phyloP scores from a whole-genome alignment of 306 rosid genomes.

The Chamaecrista fasciculata region DNA sequence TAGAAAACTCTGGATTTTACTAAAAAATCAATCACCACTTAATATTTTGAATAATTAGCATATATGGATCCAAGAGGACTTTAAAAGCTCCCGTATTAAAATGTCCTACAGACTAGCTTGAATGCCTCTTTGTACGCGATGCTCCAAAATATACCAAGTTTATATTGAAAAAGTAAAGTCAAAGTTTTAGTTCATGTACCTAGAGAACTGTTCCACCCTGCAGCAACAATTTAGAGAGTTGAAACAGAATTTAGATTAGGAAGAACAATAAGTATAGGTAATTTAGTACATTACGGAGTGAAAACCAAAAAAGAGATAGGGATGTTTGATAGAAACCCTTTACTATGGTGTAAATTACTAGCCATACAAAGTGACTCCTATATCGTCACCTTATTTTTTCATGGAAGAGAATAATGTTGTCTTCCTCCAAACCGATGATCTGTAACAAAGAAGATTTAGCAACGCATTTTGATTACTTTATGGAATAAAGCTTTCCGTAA shows the following conservation, averaged over 20 bases:
- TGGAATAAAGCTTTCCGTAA: not conserved
- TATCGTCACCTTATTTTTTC: constrained; percentile 86
- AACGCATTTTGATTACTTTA: constrained; percentile 20
- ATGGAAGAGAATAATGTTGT: constrained; percentile 71
- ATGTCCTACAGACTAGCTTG: not conserved
- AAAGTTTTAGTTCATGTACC: constrained; percentile 47
- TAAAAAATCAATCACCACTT: too few species aligned
- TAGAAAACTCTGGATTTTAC: not conserved
- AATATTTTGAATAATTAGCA: too few species aligned
- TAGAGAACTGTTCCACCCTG: constrained; percentile 94
- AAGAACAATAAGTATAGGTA: constrained; percentile 23
- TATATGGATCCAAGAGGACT: too few species aligned
- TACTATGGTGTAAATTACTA: constrained; percentile 18
- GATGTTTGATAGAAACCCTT: constrained; percentile 26
- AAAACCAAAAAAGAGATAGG: constrained; percentile 3
- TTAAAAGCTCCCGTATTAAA: constrained; percentile 3
- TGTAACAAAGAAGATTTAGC: constrained; percentile 35
- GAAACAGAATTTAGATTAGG: constrained; percentile 28
- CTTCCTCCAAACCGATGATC: constrained; percentile 83
- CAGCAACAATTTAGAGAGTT: constrained; percentile 37
- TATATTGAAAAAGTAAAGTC: constrained; percentile 19
- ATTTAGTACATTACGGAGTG: constrained; percentile 21
- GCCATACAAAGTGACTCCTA: constrained; percentile 5
- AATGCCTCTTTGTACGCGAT: not conserved
- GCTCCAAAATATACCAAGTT: constrained; percentile 6